phyloP scores from a whole-genome alignment of 257 asterid genomes.

The Ballota nigra region DNA sequence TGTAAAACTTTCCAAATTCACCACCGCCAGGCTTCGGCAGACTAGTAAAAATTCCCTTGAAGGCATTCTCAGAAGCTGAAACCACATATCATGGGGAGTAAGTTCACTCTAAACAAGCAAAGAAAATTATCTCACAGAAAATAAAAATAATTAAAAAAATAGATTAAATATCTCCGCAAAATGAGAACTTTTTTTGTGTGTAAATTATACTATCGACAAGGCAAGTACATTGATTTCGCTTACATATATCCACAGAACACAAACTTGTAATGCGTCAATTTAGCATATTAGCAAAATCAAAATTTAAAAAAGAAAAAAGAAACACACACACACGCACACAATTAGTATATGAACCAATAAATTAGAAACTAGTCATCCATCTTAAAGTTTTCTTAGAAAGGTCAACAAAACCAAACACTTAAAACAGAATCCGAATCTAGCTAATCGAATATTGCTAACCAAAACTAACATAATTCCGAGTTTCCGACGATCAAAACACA shows the following conservation, averaged over 20 bases:
- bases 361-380: neutral
- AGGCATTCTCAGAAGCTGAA: conserved; percentile 75
- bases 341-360: conserved; percentile 3
- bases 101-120: conserved; percentile 13
- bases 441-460: neutral
- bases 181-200: neutral
- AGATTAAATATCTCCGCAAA: neutral
- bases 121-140: conserved; percentile 7
- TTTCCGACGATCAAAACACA: conserved; percentile 5
- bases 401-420: neutral
- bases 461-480: neutral
- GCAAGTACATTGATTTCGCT: conserved; percentile 13
- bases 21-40: conserved; percentile 96
- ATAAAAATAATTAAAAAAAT: neutral
- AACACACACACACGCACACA: neutral
- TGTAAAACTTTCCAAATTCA: conserved; percentile 86
- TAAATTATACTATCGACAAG: neutral
- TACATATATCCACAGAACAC: conserved; percentile 7
- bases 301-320: neutral
- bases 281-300: neutral
- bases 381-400: neutral
- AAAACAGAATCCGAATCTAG: neutral
- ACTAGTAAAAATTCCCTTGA: conserved; percentile 71
- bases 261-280: neutral
- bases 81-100: conserved; percentile 21